Conservation (phyloP, 441 rosid species). For the Omphalea diandra region DNA sequence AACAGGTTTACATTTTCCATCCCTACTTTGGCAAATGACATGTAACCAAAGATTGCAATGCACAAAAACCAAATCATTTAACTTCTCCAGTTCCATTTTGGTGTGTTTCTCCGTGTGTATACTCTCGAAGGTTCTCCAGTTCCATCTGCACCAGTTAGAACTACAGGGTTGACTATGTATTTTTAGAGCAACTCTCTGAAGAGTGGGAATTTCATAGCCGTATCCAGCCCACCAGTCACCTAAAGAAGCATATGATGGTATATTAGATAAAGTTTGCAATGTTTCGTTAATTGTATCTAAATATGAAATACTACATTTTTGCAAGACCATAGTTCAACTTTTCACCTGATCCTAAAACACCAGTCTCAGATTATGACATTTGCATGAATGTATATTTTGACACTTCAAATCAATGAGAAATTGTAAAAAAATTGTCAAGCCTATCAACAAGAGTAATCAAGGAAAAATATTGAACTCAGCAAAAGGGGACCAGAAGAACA, state of each 20-base stretch:
- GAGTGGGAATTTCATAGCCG: constrained; percentile 56
- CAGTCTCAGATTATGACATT: background rate
- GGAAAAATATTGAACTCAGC: background rate
- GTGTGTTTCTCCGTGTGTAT: constrained; percentile 39
- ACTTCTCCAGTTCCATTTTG: constrained; percentile 37
- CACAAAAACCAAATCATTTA: constrained; percentile 51
- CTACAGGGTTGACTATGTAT: constrained; percentile 61
- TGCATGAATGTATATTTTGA: background rate
- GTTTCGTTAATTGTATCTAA: background rate
- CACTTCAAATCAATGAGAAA: background rate
- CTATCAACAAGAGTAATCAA: background rate
- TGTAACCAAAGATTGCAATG: constrained; percentile 61
- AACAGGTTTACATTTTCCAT: constrained; percentile 40
- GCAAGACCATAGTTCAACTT: background rate
- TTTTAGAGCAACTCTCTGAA: constrained; percentile 52
- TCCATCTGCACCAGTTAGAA: constrained; percentile 64
- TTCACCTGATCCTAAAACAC: background rate
- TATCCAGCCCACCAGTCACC: constrained; percentile 76
- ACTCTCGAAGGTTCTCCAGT: constrained; percentile 48
- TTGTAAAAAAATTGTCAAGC: background rate
- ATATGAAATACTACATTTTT: background rate
- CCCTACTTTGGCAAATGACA: constrained; percentile 34
- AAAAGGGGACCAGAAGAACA: background rate
- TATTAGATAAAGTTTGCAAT: background rate
- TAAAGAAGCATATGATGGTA: constrained; percentile 17